Percentiles rank a stretch among this genome's conserved stretches.
These are phyloP conservation scores for Candida chauliodis DNA, from an alignment of 805 yeast genomes.

Conservation along the genomic window DNA sequence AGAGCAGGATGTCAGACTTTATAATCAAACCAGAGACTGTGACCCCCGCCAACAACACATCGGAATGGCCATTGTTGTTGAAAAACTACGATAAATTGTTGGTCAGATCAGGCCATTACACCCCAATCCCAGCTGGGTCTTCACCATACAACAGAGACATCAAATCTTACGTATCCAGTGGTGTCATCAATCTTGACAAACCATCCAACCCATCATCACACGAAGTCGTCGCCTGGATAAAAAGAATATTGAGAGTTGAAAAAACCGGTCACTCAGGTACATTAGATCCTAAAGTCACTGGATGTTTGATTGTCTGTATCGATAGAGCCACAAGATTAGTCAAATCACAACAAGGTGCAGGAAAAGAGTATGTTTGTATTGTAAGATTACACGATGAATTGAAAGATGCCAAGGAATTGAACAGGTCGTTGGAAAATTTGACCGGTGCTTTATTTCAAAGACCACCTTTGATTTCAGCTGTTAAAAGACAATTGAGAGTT, in stretches of 20 bases:
- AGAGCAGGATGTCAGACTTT: slow-evolving; percentile 53
- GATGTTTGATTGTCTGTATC: slow-evolving; percentile 96
- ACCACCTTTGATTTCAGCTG: slow-evolving; percentile 98
- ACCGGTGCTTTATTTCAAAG: slow-evolving; percentile 99
- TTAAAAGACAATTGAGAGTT: slow-evolving; percentile 97
- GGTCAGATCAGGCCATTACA: slow-evolving; percentile 95
- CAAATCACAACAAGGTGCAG: slow-evolving; percentile 99
- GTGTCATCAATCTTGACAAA: slow-evolving; percentile 95
- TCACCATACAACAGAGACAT: slow-evolving; percentile 93
- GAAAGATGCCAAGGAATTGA: slow-evolving; percentile 85
- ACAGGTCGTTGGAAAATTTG: slow-evolving; percentile 82
- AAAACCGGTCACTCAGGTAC: slow-evolving; percentile 99
- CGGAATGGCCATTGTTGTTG: slow-evolving; percentile 92
- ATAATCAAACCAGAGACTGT: slow-evolving; percentile 86
- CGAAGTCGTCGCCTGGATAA: slow-evolving; percentile 99
- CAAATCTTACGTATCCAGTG: slow-evolving; percentile 84
- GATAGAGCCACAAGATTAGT: slow-evolving; percentile 98
- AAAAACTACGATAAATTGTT: slow-evolving; percentile 91
- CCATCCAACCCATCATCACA: slow-evolving; percentile 98
- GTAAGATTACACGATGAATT: slow-evolving; percentile 92
- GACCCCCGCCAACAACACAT: slow-evolving; percentile 77
- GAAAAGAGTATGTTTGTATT: slow-evolving; percentile 98
- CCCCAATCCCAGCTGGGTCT: slow-evolving; percentile 95
- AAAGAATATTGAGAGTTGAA: slow-evolving; percentile 90
- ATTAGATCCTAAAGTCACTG: slow-evolving; percentile 97